Percentiles rank a stretch among this genome's conserved stretches.
phyloP scores from a whole-genome alignment of 2,329 filamentous ascomycete species.

The Aspergillus jensenii region DNA sequence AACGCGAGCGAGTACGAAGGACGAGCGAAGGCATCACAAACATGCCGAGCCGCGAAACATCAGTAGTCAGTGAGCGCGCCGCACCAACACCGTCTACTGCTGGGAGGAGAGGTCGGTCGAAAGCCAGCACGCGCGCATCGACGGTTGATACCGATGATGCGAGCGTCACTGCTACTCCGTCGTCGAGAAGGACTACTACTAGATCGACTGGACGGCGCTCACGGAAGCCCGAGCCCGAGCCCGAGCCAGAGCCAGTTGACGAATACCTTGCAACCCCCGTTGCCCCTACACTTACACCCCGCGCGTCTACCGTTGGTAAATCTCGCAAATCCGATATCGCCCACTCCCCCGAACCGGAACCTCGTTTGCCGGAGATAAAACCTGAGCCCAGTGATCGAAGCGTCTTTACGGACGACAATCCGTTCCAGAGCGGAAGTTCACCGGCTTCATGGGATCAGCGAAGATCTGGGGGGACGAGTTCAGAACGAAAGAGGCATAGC shows the following conservation, averaged over 20 bases:
- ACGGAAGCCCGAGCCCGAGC: conserved; percentile 28
- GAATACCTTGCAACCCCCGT: conserved; percentile 34
- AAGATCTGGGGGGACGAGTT: conserved; percentile 31
- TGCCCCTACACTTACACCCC: conserved; percentile 37
- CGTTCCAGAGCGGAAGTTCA: conserved; percentile 79
- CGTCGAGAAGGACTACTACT: conserved; percentile 32
- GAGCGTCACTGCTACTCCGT: conserved; percentile 26
- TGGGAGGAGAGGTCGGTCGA: conserved; percentile 56
- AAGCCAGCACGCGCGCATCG: conserved; percentile 47
- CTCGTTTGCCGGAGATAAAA: conserved; percentile 43
- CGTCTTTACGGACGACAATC: conserved; percentile 86
- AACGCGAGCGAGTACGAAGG: conserved; percentile 75
- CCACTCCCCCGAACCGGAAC: conserved; percentile 37
- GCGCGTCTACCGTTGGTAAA: conserved; percentile 51
- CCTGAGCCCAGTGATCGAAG: conserved; percentile 53
- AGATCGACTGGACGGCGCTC: conserved; percentile 35
- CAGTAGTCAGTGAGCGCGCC: conserved; percentile 61
- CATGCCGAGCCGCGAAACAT: conserved; percentile 65
- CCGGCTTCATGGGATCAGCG: conserved; percentile 54
- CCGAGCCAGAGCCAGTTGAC: conserved; percentile 31
- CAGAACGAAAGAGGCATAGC: conserved; percentile 50
- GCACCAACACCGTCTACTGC: conserved; percentile 52
- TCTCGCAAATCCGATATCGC: conserved; percentile 40
- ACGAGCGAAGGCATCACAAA: conserved; percentile 81
- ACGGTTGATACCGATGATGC: conserved; percentile 39